Conservation (phyloP, 2,329 filamentous ascomycete genomes). For the Trematosphaeria pertusa region DNA sequence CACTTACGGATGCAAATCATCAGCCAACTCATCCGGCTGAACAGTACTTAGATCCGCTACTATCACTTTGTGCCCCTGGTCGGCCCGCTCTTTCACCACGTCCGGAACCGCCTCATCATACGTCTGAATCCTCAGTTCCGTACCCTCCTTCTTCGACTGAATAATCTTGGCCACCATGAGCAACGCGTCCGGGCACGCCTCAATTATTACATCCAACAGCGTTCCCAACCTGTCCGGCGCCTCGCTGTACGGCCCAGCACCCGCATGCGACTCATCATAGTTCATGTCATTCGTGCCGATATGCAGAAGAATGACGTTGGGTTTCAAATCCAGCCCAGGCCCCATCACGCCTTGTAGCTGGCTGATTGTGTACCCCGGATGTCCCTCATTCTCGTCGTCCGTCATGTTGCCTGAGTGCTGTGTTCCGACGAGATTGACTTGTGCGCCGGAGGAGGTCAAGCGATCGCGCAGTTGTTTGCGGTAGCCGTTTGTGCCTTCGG, state of each 20-base stretch:
- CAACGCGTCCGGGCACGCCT: slow-evolving; percentile 37
- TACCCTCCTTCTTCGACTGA: slow-evolving; percentile 18
- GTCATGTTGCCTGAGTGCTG: slow-evolving; percentile 39
- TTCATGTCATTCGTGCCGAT: slow-evolving; percentile 33
- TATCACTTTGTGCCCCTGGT: slow-evolving; percentile 30
- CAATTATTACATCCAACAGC: slow-evolving; percentile 42
- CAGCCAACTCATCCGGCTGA: slow-evolving; percentile 24
- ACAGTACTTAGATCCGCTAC: slow-evolving; percentile 35
- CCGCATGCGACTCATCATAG: slow-evolving; percentile 7
- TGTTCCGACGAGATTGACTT: slow-evolving; percentile 42
- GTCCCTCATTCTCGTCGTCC: slow-evolving; percentile 44
- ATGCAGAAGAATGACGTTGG: slow-evolving; percentile 33
- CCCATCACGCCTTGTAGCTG: slow-evolving; percentile 28
- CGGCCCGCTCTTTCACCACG: slow-evolving; percentile 24
- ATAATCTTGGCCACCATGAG: slow-evolving; percentile 50
- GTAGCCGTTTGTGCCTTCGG: slow-evolving; percentile 48
- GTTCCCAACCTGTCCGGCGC: slow-evolving; percentile 43
- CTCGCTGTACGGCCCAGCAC: slow-evolving; percentile 21
- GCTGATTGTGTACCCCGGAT: slow-evolving; percentile 39
- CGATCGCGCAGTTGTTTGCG: slow-evolving; percentile 34
- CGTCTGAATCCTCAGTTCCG: slow-evolving; percentile 18
- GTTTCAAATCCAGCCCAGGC: slow-evolving; percentile 19
- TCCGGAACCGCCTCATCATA: slow-evolving; percentile 34
- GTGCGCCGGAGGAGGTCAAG: slow-evolving; percentile 28
- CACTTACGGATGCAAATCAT: slow-evolving; percentile 38